These are phyloP conservation scores for Leccinum olivaceopallidum DNA, from an alignment of 768 basidiomycete genomes.

Conservation along the genomic window DNA sequence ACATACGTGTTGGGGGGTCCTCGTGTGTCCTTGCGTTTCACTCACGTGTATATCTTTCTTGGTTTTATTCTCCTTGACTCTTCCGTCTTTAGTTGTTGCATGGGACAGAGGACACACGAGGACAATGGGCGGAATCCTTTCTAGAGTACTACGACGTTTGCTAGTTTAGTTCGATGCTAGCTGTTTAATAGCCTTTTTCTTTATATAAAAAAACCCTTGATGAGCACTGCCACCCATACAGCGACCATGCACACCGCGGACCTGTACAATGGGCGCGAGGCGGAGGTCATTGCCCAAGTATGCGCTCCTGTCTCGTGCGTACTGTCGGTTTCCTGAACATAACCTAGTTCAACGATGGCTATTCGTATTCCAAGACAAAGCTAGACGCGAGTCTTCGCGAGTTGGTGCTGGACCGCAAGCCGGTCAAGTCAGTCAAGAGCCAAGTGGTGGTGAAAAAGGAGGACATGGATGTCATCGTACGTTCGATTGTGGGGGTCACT, in stretches of 20 bases:
- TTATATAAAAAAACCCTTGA: constrained; percentile 19
- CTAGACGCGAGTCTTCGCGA: constrained; percentile 47
- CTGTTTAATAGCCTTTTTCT: constrained; percentile 28
- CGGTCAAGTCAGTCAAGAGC: constrained; percentile 49
- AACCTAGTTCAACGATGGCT: constrained; percentile 52
- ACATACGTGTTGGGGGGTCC: constrained; percentile 9
- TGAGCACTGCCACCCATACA: constrained; percentile 25
- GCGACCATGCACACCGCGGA: constrained; percentile 22
- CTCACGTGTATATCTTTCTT: constrained; percentile 25
- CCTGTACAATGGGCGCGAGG: constrained; percentile 31
- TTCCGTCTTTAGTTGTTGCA: constrained; percentile 16
- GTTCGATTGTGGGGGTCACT: constrained; percentile 10
- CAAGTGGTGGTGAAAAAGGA: constrained; percentile 27
- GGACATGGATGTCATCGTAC: constrained; percentile 30
- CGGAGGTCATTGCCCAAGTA: constrained; percentile 32
- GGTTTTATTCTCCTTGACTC: constrained; percentile 19
- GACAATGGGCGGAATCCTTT: constrained; percentile 17
- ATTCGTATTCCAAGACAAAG: constrained; percentile 41
- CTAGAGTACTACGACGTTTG: constrained; percentile 29
- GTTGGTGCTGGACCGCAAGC: constrained; percentile 46
- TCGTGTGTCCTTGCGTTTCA: constrained; percentile 21
- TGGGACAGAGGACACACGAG: constrained; percentile 22
- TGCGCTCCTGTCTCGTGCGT: background rate
- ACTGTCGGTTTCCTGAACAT: constrained; percentile 33
- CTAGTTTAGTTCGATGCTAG: constrained; percentile 32